Conservation (phyloP, 192 early-diverging fungal species). For the Oehlia diaphana region DNA sequence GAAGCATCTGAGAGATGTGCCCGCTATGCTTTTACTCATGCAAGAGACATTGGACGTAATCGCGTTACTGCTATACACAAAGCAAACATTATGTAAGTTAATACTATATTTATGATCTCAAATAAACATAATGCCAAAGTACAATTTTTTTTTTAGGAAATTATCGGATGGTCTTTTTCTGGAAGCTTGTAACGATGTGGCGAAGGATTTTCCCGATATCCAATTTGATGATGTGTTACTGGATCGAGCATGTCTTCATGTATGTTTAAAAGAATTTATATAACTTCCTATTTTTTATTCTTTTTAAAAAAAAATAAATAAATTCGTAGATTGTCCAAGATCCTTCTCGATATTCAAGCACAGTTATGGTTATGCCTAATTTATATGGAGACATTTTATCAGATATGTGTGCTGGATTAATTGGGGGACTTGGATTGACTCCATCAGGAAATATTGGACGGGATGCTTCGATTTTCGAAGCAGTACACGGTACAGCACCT, state of each 20-base stretch:
- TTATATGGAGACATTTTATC: slow-evolving; percentile 99
- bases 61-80: slow-evolving; percentile 98
- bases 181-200: slow-evolving; percentile 87
- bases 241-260: slow-evolving; percentile 87
- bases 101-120: background rate
- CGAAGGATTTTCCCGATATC: slow-evolving; percentile 88
- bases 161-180: slow-evolving; percentile 98
- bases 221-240: slow-evolving; percentile 89
- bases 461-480: slow-evolving; percentile 98
- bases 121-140: background rate
- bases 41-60: slow-evolving; percentile 84
- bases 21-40: slow-evolving; percentile 95
- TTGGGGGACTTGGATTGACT: slow-evolving; percentile 97
- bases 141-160: slow-evolving; percentile 52
- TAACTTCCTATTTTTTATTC: background rate
- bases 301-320: background rate
- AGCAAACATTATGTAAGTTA: slow-evolving; percentile 82
- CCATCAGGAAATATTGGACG: slow-evolving; percentile 98
- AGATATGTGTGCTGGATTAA: slow-evolving; percentile 96
- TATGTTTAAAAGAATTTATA: slow-evolving; percentile 19
- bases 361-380: slow-evolving; percentile 99
- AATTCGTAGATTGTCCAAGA: slow-evolving; percentile 84
- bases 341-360: slow-evolving; percentile 83
- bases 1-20: slow-evolving; percentile 89
- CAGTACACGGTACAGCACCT: slow-evolving; percentile 93